phyloP scores from a whole-genome alignment of 1,284 basidiomycete genomes.

The Sporisorium reilianum region DNA sequence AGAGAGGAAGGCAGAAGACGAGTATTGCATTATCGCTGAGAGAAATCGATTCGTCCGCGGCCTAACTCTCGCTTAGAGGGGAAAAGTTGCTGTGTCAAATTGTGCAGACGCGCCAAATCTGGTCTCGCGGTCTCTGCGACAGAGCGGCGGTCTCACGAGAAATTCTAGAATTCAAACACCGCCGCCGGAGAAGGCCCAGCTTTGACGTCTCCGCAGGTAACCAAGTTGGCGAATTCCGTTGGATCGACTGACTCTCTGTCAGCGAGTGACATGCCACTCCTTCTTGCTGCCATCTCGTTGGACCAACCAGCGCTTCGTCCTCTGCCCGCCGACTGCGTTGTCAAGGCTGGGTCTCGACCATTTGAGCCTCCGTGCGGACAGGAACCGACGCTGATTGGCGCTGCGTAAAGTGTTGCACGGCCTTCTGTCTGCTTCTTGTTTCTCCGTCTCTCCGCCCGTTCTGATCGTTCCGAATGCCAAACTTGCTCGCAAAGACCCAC shows the following conservation, averaged over 20 bases:
- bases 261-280: not conserved
- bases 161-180: slow-evolving; percentile 25
- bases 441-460: too few relatives aligned
- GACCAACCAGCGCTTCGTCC: not conserved
- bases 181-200: slow-evolving; percentile 12
- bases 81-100: not conserved
- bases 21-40: slow-evolving; percentile 7
- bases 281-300: not conserved
- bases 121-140: slow-evolving; percentile 2
- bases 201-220: slow-evolving; percentile 14
- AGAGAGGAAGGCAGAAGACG: not conserved
- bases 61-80: slow-evolving; percentile 7
- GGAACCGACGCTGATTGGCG: not conserved
- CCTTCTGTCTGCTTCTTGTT: not conserved
- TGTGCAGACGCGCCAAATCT: not conserved
- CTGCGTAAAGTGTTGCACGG: not conserved
- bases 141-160: too few relatives aligned
- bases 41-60: not conserved
- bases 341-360: slow-evolving; percentile 2
- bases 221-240: not conserved
- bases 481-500: not conserved
- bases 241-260: not conserved
- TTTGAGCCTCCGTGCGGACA: not conserved
- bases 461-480: not conserved
- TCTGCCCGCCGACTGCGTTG: too few relatives aligned